Evolutionary conservation across 257 asterid species (phyloP), one percentile per base, ranked within the genome.

Genomic region (Apocynum venetum): DNA sequence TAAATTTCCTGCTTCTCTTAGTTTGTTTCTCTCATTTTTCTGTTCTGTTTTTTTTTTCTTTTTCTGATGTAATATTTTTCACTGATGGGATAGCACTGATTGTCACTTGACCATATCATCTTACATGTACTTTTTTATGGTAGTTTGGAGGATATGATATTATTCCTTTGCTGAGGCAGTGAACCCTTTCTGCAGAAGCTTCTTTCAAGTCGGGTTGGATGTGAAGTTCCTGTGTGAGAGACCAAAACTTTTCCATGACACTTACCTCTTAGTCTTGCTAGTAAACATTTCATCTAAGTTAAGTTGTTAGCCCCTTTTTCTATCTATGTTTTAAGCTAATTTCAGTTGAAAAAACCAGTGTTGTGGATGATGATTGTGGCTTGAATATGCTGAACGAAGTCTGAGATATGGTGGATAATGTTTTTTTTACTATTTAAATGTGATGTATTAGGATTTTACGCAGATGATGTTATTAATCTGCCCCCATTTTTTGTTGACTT

Each of bases 371-470:
- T 82, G 81, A 73, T 75, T 75, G 75, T 78, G 83, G 84, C 85
- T 83, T 89, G 75, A 81, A 78, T 56, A 31, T 84, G 80, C 79
- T 86, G 85, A 77, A 86, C 84, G 85, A 77, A 85, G 87, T 89
- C 82, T 85, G 83, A 81, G 83, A 83, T 73, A 65, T 71, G 66
- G 80, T 81, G 87, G 82, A 85, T 85, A 44, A 83, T 80, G 80
- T 77, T 64, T 84, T 80, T 76, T 79, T 78, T 83, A 57, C 74
- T 82, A 74, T 83, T 80, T 82, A 82, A 78, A 82, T 84, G 74
- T 84, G 83, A 79, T 88, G 92, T 89, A 79, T 77, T 88, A 89
- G 82, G 88, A 76, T 86, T 85, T 51, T 82, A 75, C 80, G 65
- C 72, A 44, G 83, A 73, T 86, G 89, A 70, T 85, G 85, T 53